Evolutionary conservation across 176 grass and related monocot genomes (phyloP), one percentile per base, ranked within the genome.

Genomic region (Pontederia paniculata): DNA sequence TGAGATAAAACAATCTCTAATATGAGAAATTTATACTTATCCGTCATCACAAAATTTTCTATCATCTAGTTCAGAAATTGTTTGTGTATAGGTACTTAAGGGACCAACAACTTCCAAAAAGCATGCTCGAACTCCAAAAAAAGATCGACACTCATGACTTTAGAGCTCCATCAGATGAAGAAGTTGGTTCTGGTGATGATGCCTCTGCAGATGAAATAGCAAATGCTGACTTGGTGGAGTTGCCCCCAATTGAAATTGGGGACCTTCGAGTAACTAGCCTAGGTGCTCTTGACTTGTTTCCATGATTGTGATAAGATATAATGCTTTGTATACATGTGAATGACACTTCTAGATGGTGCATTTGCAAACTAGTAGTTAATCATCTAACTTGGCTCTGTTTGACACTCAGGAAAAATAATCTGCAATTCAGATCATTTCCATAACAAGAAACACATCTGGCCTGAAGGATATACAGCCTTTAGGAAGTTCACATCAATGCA

Each of bases 391-490:
- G 44, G 25, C 16, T 81, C 53, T 63, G 49, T 63, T 55, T 37
- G 47, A 42, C 79, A 84, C 73, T 60, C 83, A 98, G 93, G 93
- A 62, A 90, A 70, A 80, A 84, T 98, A 79, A 76, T 88, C 65
- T 84, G 60, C 70, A 73, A 98, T 77, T 91, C 83, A 52, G 86
- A 88, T 58, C 65, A 98, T 98, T 98, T 98, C 69, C 93, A 98
- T 75, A 91, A 66, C 70, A 98, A 98, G 75, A 83, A 84, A 45
- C 69, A 84, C 72, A 98, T 98, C 73, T 98, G 86, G 83, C 87
- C 93, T 70, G 80, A 84, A 88, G 93, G 93, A 57, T 98, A 91
- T 84, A 98, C 93, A 70, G 93, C 86, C 74, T 82, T 98, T 54
- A 80, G 93, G 54, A 82, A 84, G 68, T 91, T 84, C 21, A 82